phyloP scores from a whole-genome alignment of 768 basidiomycete species.

The Macrolepiota albuminosa region DNA sequence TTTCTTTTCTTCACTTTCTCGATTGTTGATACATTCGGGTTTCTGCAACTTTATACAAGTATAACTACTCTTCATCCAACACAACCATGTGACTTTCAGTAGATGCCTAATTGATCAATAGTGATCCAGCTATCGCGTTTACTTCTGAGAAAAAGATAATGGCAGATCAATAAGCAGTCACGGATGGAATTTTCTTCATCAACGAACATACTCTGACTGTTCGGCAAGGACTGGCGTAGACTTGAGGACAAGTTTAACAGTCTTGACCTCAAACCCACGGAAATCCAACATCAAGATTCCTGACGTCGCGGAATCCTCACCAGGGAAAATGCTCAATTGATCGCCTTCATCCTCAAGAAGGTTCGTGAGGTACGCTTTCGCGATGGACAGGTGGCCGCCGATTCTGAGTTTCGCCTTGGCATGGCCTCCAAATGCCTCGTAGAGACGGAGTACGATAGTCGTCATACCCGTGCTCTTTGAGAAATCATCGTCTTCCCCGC shows the following conservation, averaged over 20 bases:
- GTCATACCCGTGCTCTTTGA: slow-evolving; percentile 24
- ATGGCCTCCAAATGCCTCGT: slow-evolving; percentile 92
- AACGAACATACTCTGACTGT: slow-evolving; percentile 11
- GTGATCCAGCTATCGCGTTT: slow-evolving; percentile 30
- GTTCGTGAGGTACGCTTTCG: slow-evolving; percentile 68
- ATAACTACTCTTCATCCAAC: background rate
- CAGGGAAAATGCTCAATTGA: slow-evolving; percentile 32
- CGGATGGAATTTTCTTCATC: no score
- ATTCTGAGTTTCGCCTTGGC: slow-evolving; percentile 61
- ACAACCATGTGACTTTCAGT: background rate
- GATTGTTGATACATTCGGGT: no score
- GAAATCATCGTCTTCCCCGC: slow-evolving; percentile 76
- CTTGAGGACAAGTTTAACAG: slow-evolving; percentile 58
- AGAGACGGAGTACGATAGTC: slow-evolving; percentile 79
- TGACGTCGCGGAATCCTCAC: slow-evolving; percentile 22
- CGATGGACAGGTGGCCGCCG: slow-evolving; percentile 45
- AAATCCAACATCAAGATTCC: slow-evolving; percentile 55
- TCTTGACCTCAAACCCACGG: slow-evolving; percentile 89
- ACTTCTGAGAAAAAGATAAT: slow-evolving; percentile 9
- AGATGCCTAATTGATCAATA: slow-evolving; percentile 18
- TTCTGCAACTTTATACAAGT: background rate
- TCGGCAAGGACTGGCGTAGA: slow-evolving; percentile 2
- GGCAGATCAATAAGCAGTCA: background rate
- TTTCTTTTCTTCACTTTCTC: background rate
- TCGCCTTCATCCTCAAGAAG: slow-evolving; percentile 76